A percentile compares a stretch with the other conserved stretches of the same genome.
phyloP scores from a whole-genome alignment of 1,284 basidiomycete species.

The Leccinum fuscescens region DNA sequence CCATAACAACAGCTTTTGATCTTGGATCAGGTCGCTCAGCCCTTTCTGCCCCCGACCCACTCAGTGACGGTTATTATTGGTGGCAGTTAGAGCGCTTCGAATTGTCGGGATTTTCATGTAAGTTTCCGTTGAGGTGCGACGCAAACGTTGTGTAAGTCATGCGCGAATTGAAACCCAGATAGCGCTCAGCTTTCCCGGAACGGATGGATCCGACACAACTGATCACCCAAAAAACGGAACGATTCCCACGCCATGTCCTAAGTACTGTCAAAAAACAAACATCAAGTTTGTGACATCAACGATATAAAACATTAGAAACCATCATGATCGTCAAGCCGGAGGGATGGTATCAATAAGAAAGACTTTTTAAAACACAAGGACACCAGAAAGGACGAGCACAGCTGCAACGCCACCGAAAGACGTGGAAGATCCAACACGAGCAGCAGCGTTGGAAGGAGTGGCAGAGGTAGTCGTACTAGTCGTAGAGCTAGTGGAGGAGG shows the following conservation, averaged over 20 bases:
- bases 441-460: slow-evolving; percentile 19
- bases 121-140: not conserved
- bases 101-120: not conserved
- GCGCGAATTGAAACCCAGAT: not conserved
- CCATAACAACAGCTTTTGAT: not conserved
- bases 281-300: slow-evolving; percentile 6
- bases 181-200: not conserved
- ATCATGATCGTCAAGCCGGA: slow-evolving; percentile 11
- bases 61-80: not conserved
- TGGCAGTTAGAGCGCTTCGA: not conserved
- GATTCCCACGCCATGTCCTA: too few species aligned
- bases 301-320: slow-evolving; percentile 2
- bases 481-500: slow-evolving; percentile 5
- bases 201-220: not conserved
- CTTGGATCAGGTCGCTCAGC: not conserved
- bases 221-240: not conserved
- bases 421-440: slow-evolving; percentile 18
- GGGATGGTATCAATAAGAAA: slow-evolving; percentile 2
- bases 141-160: not conserved
- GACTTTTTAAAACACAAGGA: slow-evolving; percentile 19
- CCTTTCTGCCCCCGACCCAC: not conserved
- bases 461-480: slow-evolving; percentile 13
- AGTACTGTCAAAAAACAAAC: not conserved
- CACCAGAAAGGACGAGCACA: slow-evolving; percentile 24
- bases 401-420: slow-evolving; percentile 23